Percentiles rank a stretch among this genome's conserved stretches.
Evolutionary conservation across 1,284 basidiomycete genomes (phyloP).

Genomic region (Leccinum pallidistipes): DNA sequence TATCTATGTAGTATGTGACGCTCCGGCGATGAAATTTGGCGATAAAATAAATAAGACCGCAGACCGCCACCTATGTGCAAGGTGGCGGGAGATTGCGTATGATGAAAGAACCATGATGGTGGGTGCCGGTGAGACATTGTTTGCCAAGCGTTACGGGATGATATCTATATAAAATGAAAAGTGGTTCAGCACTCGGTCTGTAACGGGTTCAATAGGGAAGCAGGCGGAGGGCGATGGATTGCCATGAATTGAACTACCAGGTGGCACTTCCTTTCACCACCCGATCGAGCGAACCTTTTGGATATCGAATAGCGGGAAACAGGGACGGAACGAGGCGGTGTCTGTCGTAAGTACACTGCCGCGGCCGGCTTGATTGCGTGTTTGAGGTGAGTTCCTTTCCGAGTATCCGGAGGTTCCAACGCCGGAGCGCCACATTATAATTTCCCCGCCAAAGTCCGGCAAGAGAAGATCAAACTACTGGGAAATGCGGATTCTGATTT

Average conservation of each 20-base stretch:
- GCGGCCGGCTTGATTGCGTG: not conserved
- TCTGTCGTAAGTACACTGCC: not conserved
- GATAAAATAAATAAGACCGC: not conserved
- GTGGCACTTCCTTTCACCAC: no score
- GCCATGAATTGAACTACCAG: no score
- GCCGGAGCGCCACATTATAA: slow-evolving; percentile 17
- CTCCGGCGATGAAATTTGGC: not conserved
- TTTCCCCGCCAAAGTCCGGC: slow-evolving; percentile 12
- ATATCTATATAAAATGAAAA: not conserved
- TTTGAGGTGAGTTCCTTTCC: not conserved
- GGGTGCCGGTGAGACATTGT: not conserved
- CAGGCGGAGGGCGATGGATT: no score
- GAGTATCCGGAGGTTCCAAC: slow-evolving; percentile 13
- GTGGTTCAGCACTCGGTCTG: not conserved
- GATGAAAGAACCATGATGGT: not conserved
- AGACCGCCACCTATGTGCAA: not conserved
- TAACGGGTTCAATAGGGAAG: not conserved
- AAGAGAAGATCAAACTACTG: slow-evolving; percentile 9
- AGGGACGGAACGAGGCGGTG: not conserved
- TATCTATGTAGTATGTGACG: no score
- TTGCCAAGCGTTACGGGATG: not conserved
- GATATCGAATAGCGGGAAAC: not conserved
- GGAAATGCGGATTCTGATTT: slow-evolving; percentile 11
- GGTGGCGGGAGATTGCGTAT: not conserved
- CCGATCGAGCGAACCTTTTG: no score